A percentile compares a stretch with the other conserved stretches of the same genome.
These are phyloP conservation scores for Moesziomyces sp. DNA, from an alignment of 1,284 basidiomycete genomes.

Conservation along the genomic window DNA sequence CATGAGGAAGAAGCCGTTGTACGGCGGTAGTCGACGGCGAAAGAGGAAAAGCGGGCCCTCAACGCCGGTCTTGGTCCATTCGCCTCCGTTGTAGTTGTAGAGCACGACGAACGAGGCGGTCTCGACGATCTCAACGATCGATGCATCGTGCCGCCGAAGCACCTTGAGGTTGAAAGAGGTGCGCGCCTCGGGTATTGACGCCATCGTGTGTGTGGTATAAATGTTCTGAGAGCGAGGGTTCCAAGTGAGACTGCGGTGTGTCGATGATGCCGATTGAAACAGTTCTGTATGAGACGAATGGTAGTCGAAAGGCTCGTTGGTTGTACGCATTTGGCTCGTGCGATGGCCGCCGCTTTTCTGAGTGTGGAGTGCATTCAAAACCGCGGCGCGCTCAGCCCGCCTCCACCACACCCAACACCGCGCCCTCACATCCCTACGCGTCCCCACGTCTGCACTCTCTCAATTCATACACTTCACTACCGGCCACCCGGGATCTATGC, in stretches of 20 bases:
- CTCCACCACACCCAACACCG: background rate
- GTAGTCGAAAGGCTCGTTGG: background rate
- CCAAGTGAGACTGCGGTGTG: too few relatives aligned
- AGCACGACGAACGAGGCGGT: conserved; percentile 80
- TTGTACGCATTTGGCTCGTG: background rate
- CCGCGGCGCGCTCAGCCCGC: too few relatives aligned
- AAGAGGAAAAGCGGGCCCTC: conserved; percentile 91
- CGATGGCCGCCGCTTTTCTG: background rate
- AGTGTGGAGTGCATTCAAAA: background rate
- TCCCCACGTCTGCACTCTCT: too few relatives aligned
- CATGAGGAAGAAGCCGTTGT: conserved; percentile 85
- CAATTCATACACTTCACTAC: too few relatives aligned
- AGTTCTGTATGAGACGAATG: background rate
- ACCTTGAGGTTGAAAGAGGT: conserved; percentile 78
- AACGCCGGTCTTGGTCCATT: conserved; percentile 79
- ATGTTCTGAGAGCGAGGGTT: too few relatives aligned
- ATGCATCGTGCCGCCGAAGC: conserved; percentile 80
- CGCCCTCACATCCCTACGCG: too few relatives aligned
- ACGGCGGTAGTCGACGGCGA: conserved; percentile 78
- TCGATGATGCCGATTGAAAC: too few relatives aligned
- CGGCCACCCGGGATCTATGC: too few relatives aligned
- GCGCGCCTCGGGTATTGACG: conserved; percentile 39
- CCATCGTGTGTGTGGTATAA: conserved; percentile 7
- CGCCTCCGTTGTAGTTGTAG: conserved; percentile 64
- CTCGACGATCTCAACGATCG: conserved; percentile 81